Evolutionary conservation across 768 basidiomycete genomes (phyloP).

Genomic region (Calocera viscosa): DNA sequence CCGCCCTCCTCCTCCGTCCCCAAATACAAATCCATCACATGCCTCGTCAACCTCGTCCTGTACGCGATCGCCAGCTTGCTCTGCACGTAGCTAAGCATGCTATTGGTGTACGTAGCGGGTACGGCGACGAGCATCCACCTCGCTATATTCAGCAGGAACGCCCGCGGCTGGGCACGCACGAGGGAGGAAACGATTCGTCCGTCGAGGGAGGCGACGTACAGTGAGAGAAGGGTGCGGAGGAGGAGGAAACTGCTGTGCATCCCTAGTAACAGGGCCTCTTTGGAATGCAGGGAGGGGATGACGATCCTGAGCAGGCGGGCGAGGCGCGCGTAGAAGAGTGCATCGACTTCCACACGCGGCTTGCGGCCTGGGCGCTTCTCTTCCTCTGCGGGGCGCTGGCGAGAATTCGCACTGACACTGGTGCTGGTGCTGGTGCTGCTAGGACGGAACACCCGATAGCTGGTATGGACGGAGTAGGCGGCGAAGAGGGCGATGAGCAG

Average conservation of each 20-base stretch:
- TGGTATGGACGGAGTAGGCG: constrained; percentile 52
- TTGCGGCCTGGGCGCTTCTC: constrained; percentile 28
- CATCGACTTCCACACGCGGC: constrained; percentile 55
- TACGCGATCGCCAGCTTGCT: constrained; percentile 86
- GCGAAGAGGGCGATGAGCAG: constrained; percentile 57
- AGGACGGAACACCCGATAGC: constrained; percentile 44
- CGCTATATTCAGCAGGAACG: constrained; percentile 74
- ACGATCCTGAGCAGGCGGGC: constrained; percentile 69
- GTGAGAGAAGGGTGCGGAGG: constrained; percentile 77
- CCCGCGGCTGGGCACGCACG: constrained; percentile 66
- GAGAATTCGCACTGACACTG: too few species aligned
- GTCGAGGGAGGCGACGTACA: constrained; percentile 89
- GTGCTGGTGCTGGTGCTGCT: constrained; percentile 29
- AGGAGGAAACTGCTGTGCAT: constrained; percentile 85
- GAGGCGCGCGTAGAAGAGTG: constrained; percentile 75
- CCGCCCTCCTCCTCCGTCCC: constrained; percentile 55
- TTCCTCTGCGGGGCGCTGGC: constrained; percentile 27
- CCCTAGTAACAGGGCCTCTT: constrained; percentile 73
- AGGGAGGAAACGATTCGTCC: constrained; percentile 88
- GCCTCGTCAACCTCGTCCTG: constrained; percentile 69
- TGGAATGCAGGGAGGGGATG: constrained; percentile 71
- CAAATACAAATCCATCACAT: constrained; percentile 74
- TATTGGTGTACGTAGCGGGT: constrained; percentile 86
- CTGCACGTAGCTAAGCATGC: constrained; percentile 86
- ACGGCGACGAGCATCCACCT: constrained; percentile 87